A percentile compares a stretch with the other conserved stretches of the same genome.
These are phyloP conservation scores for Solanum etuberosum DNA, from an alignment of 257 asterid species.

Conservation along the genomic window DNA sequence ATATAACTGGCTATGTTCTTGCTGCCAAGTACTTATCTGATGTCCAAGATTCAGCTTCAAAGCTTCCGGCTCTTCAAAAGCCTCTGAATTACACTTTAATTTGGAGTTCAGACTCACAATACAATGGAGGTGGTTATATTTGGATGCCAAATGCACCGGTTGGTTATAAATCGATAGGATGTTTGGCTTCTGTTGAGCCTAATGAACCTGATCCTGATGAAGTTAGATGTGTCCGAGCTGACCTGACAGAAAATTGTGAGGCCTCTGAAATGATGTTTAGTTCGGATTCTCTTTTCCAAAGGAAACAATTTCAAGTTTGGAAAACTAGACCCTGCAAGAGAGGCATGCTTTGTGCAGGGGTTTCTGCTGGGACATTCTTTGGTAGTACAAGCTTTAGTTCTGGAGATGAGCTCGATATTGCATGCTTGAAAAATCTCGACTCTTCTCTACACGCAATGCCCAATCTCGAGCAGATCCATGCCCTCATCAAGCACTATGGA, in stretches of 20 bases:
- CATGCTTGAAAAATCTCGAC: constrained; percentile 67
- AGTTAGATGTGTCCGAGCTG: constrained; percentile 60
- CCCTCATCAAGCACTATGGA: constrained; percentile 63
- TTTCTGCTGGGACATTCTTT: constrained; percentile 63
- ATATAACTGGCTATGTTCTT: constrained; percentile 50
- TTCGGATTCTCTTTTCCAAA: constrained; percentile 15
- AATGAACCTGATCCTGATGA: constrained; percentile 50
- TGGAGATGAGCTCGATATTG: constrained; percentile 22
- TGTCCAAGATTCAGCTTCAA: constrained; percentile 19
- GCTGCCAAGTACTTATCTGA: constrained; percentile 20
- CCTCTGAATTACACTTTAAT: constrained; percentile 54
- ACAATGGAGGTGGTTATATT: constrained; percentile 42
- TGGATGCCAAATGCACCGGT: constrained; percentile 75
- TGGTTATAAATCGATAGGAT: constrained; percentile 63
- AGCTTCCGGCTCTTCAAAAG: constrained; percentile 45
- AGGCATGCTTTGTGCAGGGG: constrained; percentile 58
- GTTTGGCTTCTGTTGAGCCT: constrained; percentile 33
- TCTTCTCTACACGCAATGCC: constrained; percentile 53
- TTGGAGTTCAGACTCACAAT: constrained; percentile 30
- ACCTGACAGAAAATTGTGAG: constrained; percentile 62
- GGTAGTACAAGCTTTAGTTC: constrained; percentile 15
- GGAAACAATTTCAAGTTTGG: constrained; percentile 40
- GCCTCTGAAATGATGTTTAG: constrained; percentile 31
- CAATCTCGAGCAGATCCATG: constrained; percentile 58
- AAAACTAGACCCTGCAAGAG: constrained; percentile 49